Percentiles rank a stretch among this genome's conserved stretches.
Evolutionary conservation across 1,139 yeast species (phyloP).

Genomic region (Yamadazyma mexicana): DNA sequence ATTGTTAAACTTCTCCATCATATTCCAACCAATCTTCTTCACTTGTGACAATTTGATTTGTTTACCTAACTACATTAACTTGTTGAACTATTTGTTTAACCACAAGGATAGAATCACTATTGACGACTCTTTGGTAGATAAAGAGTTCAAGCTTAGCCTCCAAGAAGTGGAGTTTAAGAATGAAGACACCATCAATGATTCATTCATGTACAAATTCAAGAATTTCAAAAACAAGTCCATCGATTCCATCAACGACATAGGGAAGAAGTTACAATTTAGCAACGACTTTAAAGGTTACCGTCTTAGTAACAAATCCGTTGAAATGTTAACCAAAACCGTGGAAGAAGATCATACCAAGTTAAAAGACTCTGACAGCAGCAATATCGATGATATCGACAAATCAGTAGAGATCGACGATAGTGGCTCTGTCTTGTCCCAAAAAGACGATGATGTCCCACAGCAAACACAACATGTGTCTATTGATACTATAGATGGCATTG

Average conservation of each 20-base stretch:
- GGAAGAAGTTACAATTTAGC: slow-evolving; percentile 8
- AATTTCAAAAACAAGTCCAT: slow-evolving; percentile 17
- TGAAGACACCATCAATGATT: neutral
- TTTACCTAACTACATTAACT: slow-evolving; percentile 16
- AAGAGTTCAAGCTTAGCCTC: slow-evolving; percentile 6
- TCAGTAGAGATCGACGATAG: too few species aligned
- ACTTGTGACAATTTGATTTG: slow-evolving; percentile 14
- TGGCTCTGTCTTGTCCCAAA: too few species aligned
- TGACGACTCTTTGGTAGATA: slow-evolving; percentile 7
- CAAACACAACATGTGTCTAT: neutral
- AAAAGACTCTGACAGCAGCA: neutral
- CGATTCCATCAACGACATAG: slow-evolving; percentile 16
- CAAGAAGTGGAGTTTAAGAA: slow-evolving; percentile 1
- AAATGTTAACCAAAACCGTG: slow-evolving; percentile 7
- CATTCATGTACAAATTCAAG: slow-evolving; percentile 15
- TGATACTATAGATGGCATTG: slow-evolving; percentile 1
- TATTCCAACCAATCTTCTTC: slow-evolving; percentile 20
- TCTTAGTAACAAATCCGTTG: slow-evolving; percentile 12
- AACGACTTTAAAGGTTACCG: slow-evolving; percentile 13
- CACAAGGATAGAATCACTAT: slow-evolving; percentile 5
- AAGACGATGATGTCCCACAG: neutral
- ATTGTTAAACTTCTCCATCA: slow-evolving; percentile 17
- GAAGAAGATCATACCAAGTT: slow-evolving; percentile 2
- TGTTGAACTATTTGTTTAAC: slow-evolving; percentile 12
- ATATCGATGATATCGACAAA: neutral